Conservation (phyloP, 2,329 filamentous ascomycete species). For the Penicillium frequentans region DNA sequence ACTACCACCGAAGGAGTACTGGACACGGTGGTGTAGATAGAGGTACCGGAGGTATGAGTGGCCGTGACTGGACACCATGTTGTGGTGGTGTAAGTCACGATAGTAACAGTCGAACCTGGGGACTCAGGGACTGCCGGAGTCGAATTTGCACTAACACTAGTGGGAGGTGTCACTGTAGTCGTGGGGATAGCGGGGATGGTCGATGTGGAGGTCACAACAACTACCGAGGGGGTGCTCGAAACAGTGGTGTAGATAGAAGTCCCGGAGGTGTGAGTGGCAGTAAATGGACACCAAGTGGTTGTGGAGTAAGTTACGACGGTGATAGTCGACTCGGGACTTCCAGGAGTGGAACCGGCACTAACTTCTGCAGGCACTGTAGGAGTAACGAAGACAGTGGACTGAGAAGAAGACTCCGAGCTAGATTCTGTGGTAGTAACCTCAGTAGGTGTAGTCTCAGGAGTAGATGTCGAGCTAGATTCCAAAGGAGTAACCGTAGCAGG, state of each 20-base stretch:
- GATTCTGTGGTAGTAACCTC: neutral
- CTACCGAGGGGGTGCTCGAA: constrained; percentile 51
- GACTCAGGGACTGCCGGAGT: neutral
- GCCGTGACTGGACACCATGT: constrained; percentile 34
- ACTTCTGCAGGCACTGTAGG: neutral
- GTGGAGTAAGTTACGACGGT: constrained; percentile 29
- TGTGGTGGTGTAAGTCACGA: constrained; percentile 29
- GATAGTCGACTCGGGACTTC: constrained; percentile 14
- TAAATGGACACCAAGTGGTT: constrained; percentile 33
- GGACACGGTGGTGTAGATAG: constrained; percentile 50
- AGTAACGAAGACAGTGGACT: neutral
- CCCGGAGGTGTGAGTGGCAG: constrained; percentile 40
- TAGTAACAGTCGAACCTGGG: constrained; percentile 19
- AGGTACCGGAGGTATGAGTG: constrained; percentile 45
- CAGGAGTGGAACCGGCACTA: neutral
- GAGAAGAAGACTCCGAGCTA: constrained; percentile 7
- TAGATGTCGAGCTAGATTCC: neutral
- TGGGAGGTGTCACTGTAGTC: neutral
- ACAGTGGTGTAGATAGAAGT: constrained; percentile 51
- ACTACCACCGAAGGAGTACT: constrained; percentile 48
- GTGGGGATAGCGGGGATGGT: constrained; percentile 42
- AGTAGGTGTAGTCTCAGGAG: neutral
- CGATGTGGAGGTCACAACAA: neutral
- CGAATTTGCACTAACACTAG: neutral
- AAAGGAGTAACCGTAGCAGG: neutral